Evolutionary conservation across 441 rosid genomes (phyloP), one percentile per base, ranked within the genome.

Genomic region (Gossypium schwendimanii): DNA sequence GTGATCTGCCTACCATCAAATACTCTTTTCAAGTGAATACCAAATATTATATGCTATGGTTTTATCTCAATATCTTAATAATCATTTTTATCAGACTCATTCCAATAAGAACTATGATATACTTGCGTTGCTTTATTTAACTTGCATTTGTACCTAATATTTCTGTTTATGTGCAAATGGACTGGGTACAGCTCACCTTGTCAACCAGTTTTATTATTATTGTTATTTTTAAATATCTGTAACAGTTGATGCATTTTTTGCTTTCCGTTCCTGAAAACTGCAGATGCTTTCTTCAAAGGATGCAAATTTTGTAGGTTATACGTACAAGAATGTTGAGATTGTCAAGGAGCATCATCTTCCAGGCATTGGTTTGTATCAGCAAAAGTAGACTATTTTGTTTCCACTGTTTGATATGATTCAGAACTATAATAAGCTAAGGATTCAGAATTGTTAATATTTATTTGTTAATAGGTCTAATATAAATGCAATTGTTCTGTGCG

Each of bases 281-380:
- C 84, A 84, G 89, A 82, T 82, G 84, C 76, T 86, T 65, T 63
- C 87, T 71, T 82, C 89, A 3, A 81, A 86, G 83, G 89, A 86
- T 70, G 80, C 74, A 31, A 86, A 85, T 76, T 86, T 86, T 41
- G 78, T 86, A 64, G 90, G 90, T 17, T 87, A 87, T 70, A 84
- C 90, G 58, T 87, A 84, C 82, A 87, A 59, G 76, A 84, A 86
- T 65, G 80, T 81, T 70, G 89, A 86, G 78, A 83, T 85, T 4
- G 84, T 85, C 69, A 85, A 86, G 45, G 81, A 84, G 75, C 78
- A 84, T 63, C 79, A 84, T 70, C 77, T 78, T 65, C 64, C 83
- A 66, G 87, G 85, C 68, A 80, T 84, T 72, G 87, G 87, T 84
- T 17, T 64, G 87, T 80, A 50, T 58, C 63, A 50, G 45, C 17